Evolutionary conservation across 2,329 filamentous ascomycete genomes (phyloP), one percentile per base, ranked within the genome.

Genomic region (Raffaelea ambrosiae): DNA sequence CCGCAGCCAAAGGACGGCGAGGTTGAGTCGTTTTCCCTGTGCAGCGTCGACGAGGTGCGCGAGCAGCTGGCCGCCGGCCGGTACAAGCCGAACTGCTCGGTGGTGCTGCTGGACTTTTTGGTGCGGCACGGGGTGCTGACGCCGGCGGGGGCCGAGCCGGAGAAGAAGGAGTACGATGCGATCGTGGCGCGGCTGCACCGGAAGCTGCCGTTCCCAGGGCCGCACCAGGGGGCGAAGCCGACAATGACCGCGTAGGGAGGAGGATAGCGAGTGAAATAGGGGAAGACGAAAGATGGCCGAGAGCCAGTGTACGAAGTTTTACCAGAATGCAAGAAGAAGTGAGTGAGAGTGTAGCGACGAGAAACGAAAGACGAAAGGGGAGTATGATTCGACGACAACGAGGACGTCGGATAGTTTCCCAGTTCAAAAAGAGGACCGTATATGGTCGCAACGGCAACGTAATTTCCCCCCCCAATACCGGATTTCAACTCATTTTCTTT

Each of bases 11-110:
- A 85, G 50, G 93, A 98, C 63, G 83, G 84, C 46, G 93, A 98
- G 68, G 93, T 95, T 4, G 87, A 89, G 59, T 79, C 81, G 52
- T 97, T 97, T 62, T 77, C 80, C 60, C 71, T 96, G 49, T 83
- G 81, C 76, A 81, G 76, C 2, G 74, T 96, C 38, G 78, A 85
- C n/a, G 77, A 95, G 65, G 79, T 57, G 40, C 77, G 82, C 63
- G 70, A 73, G 49, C 81, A 83, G 40, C 68, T 98, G 59, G 75
- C 73, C 16, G 69, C 71, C 46, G 88, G 86, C 14, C 77, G 84
- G 57, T 98, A 91, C 71, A 98, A 98, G 71, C 86, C 90, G 2
- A 97, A 97, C 63, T 96, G 90, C 65, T 84, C 86, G 14, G 63
- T 93, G 49, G 79, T 95, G 43, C 68, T 93, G 61, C 66, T 96